Evolutionary conservation across 352 stramenopile species (phyloP).

Genomic region (Achlya hypogyna): DNA sequence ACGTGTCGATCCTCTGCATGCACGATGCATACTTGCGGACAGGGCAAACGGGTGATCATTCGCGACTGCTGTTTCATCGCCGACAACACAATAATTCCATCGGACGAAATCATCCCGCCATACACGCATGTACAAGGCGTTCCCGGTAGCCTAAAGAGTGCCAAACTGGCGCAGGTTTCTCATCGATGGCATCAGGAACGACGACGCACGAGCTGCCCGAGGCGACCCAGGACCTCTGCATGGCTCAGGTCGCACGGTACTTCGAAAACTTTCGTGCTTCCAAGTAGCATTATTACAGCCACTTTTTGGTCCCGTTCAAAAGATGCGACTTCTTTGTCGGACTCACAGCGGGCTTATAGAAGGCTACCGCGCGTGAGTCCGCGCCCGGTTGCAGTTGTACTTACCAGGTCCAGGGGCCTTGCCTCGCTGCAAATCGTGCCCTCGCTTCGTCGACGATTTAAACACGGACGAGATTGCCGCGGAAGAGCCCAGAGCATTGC

Average conservation of each 20-base stretch:
- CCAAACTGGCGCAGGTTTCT: not conserved
- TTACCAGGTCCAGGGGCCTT: slow-evolving; percentile 36
- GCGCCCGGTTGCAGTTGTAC: not conserved
- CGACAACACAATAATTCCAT: slow-evolving; percentile 68
- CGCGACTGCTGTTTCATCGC: slow-evolving; percentile 78
- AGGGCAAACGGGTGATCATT: slow-evolving; percentile 78
- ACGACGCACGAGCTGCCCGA: slow-evolving; percentile 70
- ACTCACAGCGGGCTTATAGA: slow-evolving; percentile 44
- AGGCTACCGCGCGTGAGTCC: slow-evolving; percentile 21
- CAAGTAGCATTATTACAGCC: slow-evolving; percentile 32
- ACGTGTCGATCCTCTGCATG: slow-evolving; percentile 16
- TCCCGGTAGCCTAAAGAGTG: slow-evolving; percentile 33
- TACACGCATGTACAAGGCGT: slow-evolving; percentile 67
- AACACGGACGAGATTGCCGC: slow-evolving; percentile 20
- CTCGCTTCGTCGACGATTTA: slow-evolving; percentile 33
- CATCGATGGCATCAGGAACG: slow-evolving; percentile 32
- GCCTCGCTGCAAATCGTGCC: slow-evolving; percentile 14
- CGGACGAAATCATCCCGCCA: slow-evolving; percentile 63
- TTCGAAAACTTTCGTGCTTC: slow-evolving; percentile 62
- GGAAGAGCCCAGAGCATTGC: slow-evolving; percentile 17
- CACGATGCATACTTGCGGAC: not conserved
- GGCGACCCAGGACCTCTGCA: slow-evolving; percentile 62
- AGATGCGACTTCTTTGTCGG: slow-evolving; percentile 52
- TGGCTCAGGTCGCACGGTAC: slow-evolving; percentile 67
- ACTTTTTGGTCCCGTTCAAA: slow-evolving; percentile 75